Evolutionary conservation across 345 rosid species (phyloP).

Genomic region (Gynandropsis gynandra): DNA sequence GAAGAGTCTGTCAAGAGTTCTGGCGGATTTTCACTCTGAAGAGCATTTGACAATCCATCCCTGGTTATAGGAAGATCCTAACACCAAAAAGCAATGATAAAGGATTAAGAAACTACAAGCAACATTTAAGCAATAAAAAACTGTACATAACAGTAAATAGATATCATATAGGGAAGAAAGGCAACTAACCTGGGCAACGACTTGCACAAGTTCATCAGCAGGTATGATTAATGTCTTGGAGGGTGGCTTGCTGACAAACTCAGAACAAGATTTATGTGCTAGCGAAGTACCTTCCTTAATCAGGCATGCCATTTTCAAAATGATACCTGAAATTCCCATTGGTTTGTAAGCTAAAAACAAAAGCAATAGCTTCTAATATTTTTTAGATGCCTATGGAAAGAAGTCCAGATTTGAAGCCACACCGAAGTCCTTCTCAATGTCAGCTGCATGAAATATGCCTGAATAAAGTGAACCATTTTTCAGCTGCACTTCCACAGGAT

Average conservation of each 20-base stretch:
- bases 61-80: slow-evolving; percentile 75
- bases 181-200: slow-evolving; percentile 73
- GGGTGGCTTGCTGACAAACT: slow-evolving; percentile 59
- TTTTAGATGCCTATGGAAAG: slow-evolving; percentile 7
- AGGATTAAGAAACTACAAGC: slow-evolving; percentile 16
- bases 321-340: slow-evolving; percentile 48
- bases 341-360: slow-evolving; percentile 14
- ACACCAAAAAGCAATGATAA: slow-evolving; percentile 16
- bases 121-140: neutral
- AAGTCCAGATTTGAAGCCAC: slow-evolving; percentile 28
- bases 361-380: slow-evolving; percentile 5
- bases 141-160: neutral
- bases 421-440: slow-evolving; percentile 76
- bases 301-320: slow-evolving; percentile 88
- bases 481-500: slow-evolving; percentile 77
- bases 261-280: slow-evolving; percentile 48
- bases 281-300: slow-evolving; percentile 47
- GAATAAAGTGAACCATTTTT: slow-evolving; percentile 76
- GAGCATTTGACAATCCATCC: slow-evolving; percentile 46
- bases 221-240: slow-evolving; percentile 59
- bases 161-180: slow-evolving; percentile 7
- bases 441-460: slow-evolving; percentile 77
- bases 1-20: slow-evolving; percentile 74
- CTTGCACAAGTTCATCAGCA: slow-evolving; percentile 81
- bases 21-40: slow-evolving; percentile 43